Evolutionary conservation across 2,329 filamentous ascomycete species (phyloP).

Genomic region (Botrytis sinoallii): DNA sequence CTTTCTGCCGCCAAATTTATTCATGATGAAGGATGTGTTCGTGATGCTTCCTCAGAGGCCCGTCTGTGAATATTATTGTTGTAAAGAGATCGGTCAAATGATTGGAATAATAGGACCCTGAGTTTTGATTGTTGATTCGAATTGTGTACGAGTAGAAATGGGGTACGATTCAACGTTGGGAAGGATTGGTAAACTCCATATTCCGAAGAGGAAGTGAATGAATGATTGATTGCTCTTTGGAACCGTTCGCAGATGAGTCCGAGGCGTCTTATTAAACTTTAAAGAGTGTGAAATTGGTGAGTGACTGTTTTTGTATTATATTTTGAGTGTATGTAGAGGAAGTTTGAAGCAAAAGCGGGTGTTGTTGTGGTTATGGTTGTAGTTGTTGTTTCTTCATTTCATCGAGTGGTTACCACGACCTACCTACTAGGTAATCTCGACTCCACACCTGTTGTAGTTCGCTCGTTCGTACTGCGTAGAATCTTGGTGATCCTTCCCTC

Average conservation of each 20-base stretch:
- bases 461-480: background rate
- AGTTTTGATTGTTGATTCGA: background rate
- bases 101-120: background rate
- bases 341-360: background rate
- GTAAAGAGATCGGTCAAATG: background rate
- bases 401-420: background rate
- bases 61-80: background rate
- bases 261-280: background rate
- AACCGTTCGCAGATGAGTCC: background rate
- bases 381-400: background rate
- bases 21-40: background rate
- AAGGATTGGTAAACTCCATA: background rate
- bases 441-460: background rate
- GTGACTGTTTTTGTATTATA: background rate
- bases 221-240: background rate
- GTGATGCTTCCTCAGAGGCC: background rate
- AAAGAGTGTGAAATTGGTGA: background rate
- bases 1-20: slow-evolving; percentile 50
- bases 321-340: background rate
- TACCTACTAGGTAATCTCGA: background rate
- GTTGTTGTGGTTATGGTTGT: background rate
- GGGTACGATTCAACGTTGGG: background rate
- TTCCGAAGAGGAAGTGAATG: background rate
- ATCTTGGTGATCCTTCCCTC: background rate
- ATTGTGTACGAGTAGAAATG: background rate